phyloP scores from a whole-genome alignment of 495 filamentous ascomycete species.

The Friedmanniomyces endolithicus region DNA sequence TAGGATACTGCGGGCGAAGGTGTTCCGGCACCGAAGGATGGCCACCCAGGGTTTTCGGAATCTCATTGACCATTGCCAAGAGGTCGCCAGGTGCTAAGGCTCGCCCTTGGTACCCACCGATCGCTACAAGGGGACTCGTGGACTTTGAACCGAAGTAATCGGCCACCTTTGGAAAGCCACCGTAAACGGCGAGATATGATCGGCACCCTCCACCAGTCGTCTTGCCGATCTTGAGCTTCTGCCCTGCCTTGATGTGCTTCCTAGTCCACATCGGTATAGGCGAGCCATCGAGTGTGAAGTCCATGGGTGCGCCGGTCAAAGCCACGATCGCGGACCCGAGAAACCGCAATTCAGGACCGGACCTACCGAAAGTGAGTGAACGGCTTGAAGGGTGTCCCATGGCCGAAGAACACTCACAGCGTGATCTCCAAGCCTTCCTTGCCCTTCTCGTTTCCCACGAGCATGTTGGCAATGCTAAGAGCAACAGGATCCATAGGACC shows the following conservation, averaged over 20 bases:
- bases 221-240: slow-evolving; percentile 44
- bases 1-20: slow-evolving; percentile 35
- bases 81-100: slow-evolving; percentile 42
- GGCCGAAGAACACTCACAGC: slow-evolving; percentile 20
- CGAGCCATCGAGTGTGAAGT: slow-evolving; percentile 36
- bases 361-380: neutral
- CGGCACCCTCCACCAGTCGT: slow-evolving; percentile 40
- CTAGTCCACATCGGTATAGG: slow-evolving; percentile 42
- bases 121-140: slow-evolving; percentile 41
- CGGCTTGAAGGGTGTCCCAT: neutral
- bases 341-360: slow-evolving; percentile 46
- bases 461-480: slow-evolving; percentile 42
- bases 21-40: slow-evolving; percentile 29
- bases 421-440: slow-evolving; percentile 49
- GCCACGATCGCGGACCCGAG: slow-evolving; percentile 37
- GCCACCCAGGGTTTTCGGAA: slow-evolving; percentile 22
- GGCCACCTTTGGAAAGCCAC: slow-evolving; percentile 44
- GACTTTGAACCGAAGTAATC: slow-evolving; percentile 48
- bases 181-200: slow-evolving; percentile 46
- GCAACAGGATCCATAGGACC: slow-evolving; percentile 46
- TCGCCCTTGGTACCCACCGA: slow-evolving; percentile 50
- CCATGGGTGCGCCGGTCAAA: slow-evolving; percentile 42
- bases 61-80: slow-evolving; percentile 30
- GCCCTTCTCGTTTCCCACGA: slow-evolving; percentile 43
- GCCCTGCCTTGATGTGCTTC: slow-evolving; percentile 37